phyloP scores from a whole-genome alignment of 257 asterid genomes.

The Craterostigma plantagineum region DNA sequence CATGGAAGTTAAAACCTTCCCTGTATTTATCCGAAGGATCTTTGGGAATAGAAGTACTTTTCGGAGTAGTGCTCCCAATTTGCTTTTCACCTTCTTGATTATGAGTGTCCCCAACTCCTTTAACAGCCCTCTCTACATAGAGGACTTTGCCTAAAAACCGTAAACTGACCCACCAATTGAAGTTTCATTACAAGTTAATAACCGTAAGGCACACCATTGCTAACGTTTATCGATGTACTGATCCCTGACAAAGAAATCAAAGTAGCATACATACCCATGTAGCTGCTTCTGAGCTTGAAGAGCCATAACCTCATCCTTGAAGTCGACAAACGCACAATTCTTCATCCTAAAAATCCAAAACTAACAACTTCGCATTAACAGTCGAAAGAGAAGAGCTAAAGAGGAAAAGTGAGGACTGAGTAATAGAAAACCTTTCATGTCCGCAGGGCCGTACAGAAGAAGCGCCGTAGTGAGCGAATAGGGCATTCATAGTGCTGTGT shows the following conservation, averaged over 20 bases:
- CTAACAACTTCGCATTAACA: conserved; percentile 1
- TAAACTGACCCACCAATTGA: conserved; percentile 27
- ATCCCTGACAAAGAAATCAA: neutral
- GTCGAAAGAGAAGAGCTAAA: neutral
- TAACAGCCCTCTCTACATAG: conserved; percentile 50
- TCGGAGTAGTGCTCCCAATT: conserved; percentile 11
- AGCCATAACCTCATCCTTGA: conserved; percentile 47
- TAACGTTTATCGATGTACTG: neutral
- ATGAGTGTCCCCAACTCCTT: conserved; percentile 19
- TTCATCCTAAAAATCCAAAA: conserved; percentile 26
- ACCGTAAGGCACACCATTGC: neutral
- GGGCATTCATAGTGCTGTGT: conserved; percentile 38
- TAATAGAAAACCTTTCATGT: conserved; percentile 42
- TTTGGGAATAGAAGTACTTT: conserved; percentile 15
- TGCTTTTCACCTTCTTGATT: conserved; percentile 17
- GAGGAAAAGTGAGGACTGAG: neutral
- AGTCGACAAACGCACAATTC: conserved; percentile 74
- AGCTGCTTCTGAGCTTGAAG: conserved; percentile 66
- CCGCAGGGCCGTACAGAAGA: conserved; percentile 53
- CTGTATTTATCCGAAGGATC: conserved; percentile 15
- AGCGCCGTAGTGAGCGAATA: conserved; percentile 79
- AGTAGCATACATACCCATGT: conserved; percentile 46
- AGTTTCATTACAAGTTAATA: conserved; percentile 2
- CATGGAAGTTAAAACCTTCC: conserved; percentile 11
- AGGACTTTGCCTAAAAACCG: conserved; percentile 71